Evolutionary conservation across 495 filamentous ascomycete species (phyloP), one percentile per base, ranked within the genome.

Genomic region (Acidiella bohemica): DNA sequence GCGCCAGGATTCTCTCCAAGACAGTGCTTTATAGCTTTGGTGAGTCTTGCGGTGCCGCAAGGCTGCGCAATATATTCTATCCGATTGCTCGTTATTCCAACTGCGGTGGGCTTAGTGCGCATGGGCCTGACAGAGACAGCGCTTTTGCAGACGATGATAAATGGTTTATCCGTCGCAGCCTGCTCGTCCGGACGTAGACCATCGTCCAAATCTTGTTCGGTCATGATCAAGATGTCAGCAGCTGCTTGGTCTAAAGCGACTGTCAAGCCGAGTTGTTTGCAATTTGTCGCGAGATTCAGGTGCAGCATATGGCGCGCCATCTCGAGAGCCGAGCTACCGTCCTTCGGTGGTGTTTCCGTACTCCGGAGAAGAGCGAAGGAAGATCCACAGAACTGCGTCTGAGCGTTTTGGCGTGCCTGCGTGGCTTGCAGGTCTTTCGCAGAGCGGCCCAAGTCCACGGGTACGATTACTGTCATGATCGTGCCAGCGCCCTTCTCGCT

Each of bases 401-500:
- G n/a, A n/a, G n/a, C n/a, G 5, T 13, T 13, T 32, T 16, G 12
- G 5, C 30, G 17, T 32, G n/a, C n/a, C 30, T 13, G 30, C 30
- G 17, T n/a, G 6, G 30, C n/a, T 10, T n/a, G n/a, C 30, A 32
- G 12, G 6, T 16, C 30, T 16, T n/a, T n/a, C 12, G 11, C 30
- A 10, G 5, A 32, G 30, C 11, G 17, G 12, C 30, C 30, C 36
- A 6, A 28, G 8, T 49, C 46, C 7, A 49, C 12, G 5, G 46
- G 46, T 3, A 44, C 33, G 1, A 19, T 34, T 4, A 49, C 47
- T 2, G 40, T 44, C 4, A 55, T 23, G 9, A 45, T 40, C 1
- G 57, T 54, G 20, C 57, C 57, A n/a, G 18, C 16, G 5, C 29
- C 39, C 25, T 40, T 37, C 13, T 47, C 42, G 24, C 46, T 54